A percentile compares a stretch with the other conserved stretches of the same genome.
Evolutionary conservation across 495 filamentous ascomycete species (phyloP).

Genomic region (Aspergillus olivimuriae): DNA sequence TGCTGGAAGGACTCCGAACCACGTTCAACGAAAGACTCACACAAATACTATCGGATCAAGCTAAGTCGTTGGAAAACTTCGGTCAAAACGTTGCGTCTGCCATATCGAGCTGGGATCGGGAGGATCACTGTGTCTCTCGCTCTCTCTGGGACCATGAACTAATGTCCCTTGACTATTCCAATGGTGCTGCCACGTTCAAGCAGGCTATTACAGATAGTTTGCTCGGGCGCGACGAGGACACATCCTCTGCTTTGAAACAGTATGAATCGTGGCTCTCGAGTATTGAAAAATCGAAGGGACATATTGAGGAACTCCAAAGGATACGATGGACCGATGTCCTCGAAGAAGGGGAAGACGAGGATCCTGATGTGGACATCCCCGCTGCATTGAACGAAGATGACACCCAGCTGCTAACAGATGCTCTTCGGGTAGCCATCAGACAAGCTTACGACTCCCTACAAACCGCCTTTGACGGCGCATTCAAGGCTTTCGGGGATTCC

Average conservation of each 20-base stretch:
- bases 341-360: constrained; percentile 68
- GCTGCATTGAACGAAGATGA: constrained; percentile 66
- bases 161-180: constrained; percentile 42
- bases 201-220: constrained; percentile 42
- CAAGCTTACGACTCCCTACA: constrained; percentile 56
- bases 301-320: constrained; percentile 60
- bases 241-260: constrained; percentile 49
- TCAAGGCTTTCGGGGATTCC: constrained; percentile 35
- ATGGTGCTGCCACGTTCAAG: constrained; percentile 52
- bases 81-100: constrained; percentile 43
- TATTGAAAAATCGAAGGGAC: constrained; percentile 52
- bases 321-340: constrained; percentile 72
- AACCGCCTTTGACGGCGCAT: constrained; percentile 40
- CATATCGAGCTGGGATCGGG: constrained; percentile 46
- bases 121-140: constrained; percentile 36
- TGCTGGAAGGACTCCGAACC: constrained; percentile 62
- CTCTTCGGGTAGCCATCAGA: constrained; percentile 50
- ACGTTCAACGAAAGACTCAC: constrained; percentile 60
- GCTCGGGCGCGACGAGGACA: constrained; percentile 60
- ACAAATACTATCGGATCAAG: constrained; percentile 51
- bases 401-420: constrained; percentile 54
- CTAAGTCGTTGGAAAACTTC: constrained; percentile 51
- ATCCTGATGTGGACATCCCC: constrained; percentile 56
- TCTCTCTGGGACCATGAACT: constrained; percentile 58
- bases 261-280: constrained; percentile 65